Percentiles rank a stretch among this genome's conserved stretches.
phyloP scores from a whole-genome alignment of 2,329 filamentous ascomycete species.

The Pseudogymnoascus sp. region DNA sequence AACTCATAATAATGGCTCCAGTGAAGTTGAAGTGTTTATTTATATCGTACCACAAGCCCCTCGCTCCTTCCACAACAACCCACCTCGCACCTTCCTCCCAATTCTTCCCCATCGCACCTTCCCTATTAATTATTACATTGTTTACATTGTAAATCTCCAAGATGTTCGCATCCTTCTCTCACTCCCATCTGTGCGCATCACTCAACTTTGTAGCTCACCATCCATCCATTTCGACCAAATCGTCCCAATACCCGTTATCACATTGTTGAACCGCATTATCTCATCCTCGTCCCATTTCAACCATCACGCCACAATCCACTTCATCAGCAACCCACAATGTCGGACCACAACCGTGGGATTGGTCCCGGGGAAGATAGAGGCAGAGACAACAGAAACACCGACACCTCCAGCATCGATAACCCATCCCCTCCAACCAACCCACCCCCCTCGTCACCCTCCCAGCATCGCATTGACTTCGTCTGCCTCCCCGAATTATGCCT shows the following conservation, averaged over 20 bases:
- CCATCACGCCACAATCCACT: not conserved
- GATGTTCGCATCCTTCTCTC: not conserved
- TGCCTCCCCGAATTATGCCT: too few relatives aligned
- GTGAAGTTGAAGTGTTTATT: not conserved
- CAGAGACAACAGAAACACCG: too few relatives aligned
- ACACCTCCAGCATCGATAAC: too few relatives aligned
- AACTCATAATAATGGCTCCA: not conserved
- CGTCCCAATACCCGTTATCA: not conserved
- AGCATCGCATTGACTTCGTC: too few relatives aligned
- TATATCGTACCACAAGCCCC: not conserved
- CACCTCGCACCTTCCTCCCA: not conserved
- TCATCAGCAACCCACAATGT: not conserved
- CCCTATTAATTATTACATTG: not conserved
- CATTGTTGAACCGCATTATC: not conserved
- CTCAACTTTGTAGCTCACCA: not conserved
- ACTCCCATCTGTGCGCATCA: not conserved
- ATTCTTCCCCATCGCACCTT: not conserved
- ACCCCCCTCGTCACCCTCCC: too few relatives aligned
- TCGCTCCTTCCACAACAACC: not conserved
- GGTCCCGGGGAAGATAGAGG: too few relatives aligned
- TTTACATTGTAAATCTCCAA: not conserved
- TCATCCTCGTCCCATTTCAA: not conserved
- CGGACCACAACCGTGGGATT: not conserved
- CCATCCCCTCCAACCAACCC: too few relatives aligned
- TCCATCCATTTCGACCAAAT: not conserved